Evolutionary conservation across 768 basidiomycete species (phyloP), one percentile per base, ranked within the genome.

Genomic region (Hemileccinum impolitum): DNA sequence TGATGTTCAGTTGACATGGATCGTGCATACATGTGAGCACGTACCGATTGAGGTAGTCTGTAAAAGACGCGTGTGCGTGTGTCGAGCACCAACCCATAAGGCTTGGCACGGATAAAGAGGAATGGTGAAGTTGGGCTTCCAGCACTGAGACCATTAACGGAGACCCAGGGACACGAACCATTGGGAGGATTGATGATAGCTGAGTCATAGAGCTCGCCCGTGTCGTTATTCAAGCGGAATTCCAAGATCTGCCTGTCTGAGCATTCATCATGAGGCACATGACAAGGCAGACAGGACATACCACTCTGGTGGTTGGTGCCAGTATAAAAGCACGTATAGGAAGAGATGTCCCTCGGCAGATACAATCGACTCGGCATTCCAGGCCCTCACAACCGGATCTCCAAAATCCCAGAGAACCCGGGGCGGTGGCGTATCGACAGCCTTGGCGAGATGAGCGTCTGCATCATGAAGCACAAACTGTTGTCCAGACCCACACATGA

Each of bases 391-490:
- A 6, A n/a, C 4, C 3, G 4, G 3, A 0, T 14, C 1, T n/a
- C 26, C 8, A 1, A 14, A 0, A 15, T 44, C 23, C 50, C 46
- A 48, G 4, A 54, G 11, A 17, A 42, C 30, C 9, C 21, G 34
- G 1, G 3, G 44, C 6, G 26, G 10, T 1, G 31, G 38, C 9
- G 5, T 30, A 5, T 11, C 15, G 6, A 19, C 12, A 17, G 4
- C 15, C n/a, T n/a, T 19, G 10, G 34, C 6, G 28, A 30, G 9
- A 30, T 30, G 28, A 12, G 28, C 28, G 9, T 30, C 28, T 12
- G 28, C 28, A 30, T 30, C 4, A 9, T 30, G 11, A 30, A 47
- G n/a, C 15, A 57, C 38, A 6, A 57, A 39, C 14, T 17, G 32
- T 11, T 23, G 6, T 0, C 1, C 0, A 7, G 2, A 1, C 18